phyloP scores from a whole-genome alignment of 1,284 basidiomycete species.

The Apiotrichum gamsii region DNA sequence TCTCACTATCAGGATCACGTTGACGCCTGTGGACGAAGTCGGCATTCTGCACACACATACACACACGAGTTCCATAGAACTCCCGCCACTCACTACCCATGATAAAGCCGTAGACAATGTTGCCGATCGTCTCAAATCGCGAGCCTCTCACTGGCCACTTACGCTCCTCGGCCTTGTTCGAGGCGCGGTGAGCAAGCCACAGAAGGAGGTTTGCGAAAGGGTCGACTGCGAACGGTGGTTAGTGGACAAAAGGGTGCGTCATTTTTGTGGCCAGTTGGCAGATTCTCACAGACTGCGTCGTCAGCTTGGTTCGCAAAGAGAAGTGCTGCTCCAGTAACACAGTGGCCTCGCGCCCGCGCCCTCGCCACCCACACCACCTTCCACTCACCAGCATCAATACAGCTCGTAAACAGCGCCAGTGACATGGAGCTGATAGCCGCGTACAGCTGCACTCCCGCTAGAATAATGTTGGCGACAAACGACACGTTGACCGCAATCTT shows the following conservation, averaged over 20 bases:
- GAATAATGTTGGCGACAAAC: slow-evolving; percentile 64
- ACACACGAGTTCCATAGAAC: no score
- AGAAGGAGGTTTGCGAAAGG: slow-evolving; percentile 83
- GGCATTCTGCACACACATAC: no score
- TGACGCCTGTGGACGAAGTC: no score
- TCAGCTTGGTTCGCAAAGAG: neutral
- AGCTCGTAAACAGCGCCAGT: slow-evolving; percentile 81
- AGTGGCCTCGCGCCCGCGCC: neutral
- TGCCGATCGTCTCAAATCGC: slow-evolving; percentile 81
- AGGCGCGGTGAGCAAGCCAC: slow-evolving; percentile 72
- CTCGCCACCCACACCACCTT: no score
- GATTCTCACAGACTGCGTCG: slow-evolving; percentile 23
- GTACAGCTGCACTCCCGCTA: slow-evolving; percentile 54
- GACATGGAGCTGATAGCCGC: slow-evolving; percentile 81
- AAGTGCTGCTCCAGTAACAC: neutral
- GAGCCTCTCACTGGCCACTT: slow-evolving; percentile 89
- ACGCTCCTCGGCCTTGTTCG: slow-evolving; percentile 63
- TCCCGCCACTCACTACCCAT: no score
- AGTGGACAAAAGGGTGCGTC: neutral
- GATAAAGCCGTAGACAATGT: slow-evolving; percentile 71
- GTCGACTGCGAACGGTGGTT: slow-evolving; percentile 59
- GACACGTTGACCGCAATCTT: slow-evolving; percentile 83
- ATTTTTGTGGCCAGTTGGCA: no score
- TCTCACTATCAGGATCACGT: slow-evolving; percentile 36
- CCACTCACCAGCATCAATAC: slow-evolving; percentile 63